phyloP scores from a whole-genome alignment of 2,329 filamentous ascomycete genomes.

The Epichloe baconii region DNA sequence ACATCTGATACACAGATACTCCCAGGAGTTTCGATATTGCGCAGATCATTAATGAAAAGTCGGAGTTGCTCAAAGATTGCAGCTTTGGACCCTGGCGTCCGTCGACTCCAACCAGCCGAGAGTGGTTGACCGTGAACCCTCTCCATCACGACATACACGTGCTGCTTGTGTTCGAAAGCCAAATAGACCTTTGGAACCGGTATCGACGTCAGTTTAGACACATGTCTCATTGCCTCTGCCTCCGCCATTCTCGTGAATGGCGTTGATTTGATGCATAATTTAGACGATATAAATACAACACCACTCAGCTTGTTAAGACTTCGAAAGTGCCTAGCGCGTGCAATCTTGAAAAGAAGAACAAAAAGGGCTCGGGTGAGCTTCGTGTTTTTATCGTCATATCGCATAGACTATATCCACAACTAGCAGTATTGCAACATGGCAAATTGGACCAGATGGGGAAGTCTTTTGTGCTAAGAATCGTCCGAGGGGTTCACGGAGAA shows the following conservation, averaged over 20 bases:
- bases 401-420: too few species aligned
- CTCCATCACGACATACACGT: slow-evolving; percentile 13
- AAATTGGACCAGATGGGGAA: too few species aligned
- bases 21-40: slow-evolving; percentile 10
- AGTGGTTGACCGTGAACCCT: slow-evolving; percentile 14
- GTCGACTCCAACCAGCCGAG: slow-evolving; percentile 5
- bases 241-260: slow-evolving; percentile 7
- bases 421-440: too few species aligned
- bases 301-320: too few species aligned
- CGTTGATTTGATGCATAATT: neutral
- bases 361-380: too few species aligned
- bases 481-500: too few species aligned
- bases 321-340: too few species aligned
- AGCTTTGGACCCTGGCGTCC: slow-evolving; percentile 5
- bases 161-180: slow-evolving; percentile 4
- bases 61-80: slow-evolving; percentile 12
- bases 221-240: slow-evolving; percentile 11
- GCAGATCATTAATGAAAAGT: slow-evolving; percentile 11
- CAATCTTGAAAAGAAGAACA: too few species aligned
- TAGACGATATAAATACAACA: too few species aligned
- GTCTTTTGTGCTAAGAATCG: too few species aligned
- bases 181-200: slow-evolving; percentile 11
- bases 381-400: too few species aligned
- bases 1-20: slow-evolving; percentile 12
- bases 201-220: slow-evolving; percentile 10